A percentile compares a stretch with the other conserved stretches of the same genome.
Evolutionary conservation across 345 rosid genomes (phyloP).

Genomic region (Sisymbrium irio): DNA sequence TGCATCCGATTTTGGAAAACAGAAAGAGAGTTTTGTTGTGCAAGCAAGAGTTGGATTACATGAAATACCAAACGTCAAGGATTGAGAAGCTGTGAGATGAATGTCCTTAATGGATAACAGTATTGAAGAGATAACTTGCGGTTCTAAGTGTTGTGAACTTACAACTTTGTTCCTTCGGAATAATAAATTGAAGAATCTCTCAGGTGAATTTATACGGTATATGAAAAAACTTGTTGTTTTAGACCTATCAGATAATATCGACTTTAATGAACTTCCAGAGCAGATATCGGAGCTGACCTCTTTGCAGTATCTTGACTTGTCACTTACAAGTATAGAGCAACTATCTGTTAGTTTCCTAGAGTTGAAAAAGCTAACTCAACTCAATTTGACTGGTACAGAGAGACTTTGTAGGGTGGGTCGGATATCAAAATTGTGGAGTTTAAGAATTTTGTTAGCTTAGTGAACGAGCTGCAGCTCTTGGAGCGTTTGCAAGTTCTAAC

Average conservation of each 20-base stretch:
- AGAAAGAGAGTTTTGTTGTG: slow-evolving; percentile 1
- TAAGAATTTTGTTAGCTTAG: background rate
- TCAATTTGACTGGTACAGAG: too few relatives aligned
- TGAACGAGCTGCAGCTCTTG: slow-evolving; percentile 14
- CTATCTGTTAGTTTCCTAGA: slow-evolving; percentile 19
- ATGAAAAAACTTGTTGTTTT: slow-evolving; percentile 31
- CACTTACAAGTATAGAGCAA: background rate
- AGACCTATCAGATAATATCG: slow-evolving; percentile 39
- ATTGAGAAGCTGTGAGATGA: slow-evolving; percentile 20
- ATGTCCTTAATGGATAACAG: slow-evolving; percentile 33
- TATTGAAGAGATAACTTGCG: slow-evolving; percentile 14
- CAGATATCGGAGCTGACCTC: slow-evolving; percentile 17
- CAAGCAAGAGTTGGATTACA: background rate
- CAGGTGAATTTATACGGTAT: slow-evolving; percentile 9
- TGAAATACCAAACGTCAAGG: slow-evolving; percentile 19
- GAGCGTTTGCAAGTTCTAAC: slow-evolving; percentile 4
- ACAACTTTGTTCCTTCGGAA: slow-evolving; percentile 29
- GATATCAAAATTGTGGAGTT: slow-evolving; percentile 13
- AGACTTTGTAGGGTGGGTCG: too few relatives aligned
- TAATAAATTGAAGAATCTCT: slow-evolving; percentile 21
- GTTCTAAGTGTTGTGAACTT: slow-evolving; percentile 21
- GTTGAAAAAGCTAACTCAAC: slow-evolving; percentile 13
- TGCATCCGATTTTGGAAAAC: background rate
- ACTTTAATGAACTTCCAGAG: slow-evolving; percentile 13
- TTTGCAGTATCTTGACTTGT: slow-evolving; percentile 24